phyloP scores from a whole-genome alignment of 108 stramenopile species.

The Cylindrotheca closterium region DNA sequence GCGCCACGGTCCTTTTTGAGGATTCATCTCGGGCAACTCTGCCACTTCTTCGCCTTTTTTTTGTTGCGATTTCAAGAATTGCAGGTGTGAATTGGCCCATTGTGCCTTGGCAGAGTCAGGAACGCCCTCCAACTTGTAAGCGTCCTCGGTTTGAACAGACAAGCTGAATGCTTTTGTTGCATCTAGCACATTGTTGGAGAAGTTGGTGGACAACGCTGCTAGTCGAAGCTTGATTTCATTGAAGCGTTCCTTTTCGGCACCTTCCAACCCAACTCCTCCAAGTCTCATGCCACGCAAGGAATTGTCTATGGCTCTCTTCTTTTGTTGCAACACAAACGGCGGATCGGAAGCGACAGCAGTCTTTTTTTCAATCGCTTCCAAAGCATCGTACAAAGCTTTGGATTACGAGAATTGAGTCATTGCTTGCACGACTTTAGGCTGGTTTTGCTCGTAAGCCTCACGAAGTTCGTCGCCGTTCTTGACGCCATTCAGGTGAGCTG shows the following conservation, averaged over 20 bases:
- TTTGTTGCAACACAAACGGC: constrained; percentile 59
- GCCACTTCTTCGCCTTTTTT: too few species aligned
- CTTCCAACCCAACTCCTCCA: constrained; percentile 92
- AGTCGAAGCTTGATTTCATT: constrained; percentile 92
- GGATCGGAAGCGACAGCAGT: too few species aligned
- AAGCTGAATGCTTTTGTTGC: constrained; percentile 92
- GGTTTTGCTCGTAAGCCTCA: constrained; percentile 88
- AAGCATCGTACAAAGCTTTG: constrained; percentile 88
- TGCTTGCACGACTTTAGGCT: constrained; percentile 90
- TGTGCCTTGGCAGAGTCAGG: constrained; percentile 89
- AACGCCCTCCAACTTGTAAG: constrained; percentile 79
- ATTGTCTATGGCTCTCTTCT: constrained; percentile 80
- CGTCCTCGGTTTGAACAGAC: constrained; percentile 63
- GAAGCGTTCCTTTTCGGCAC: constrained; percentile 86
- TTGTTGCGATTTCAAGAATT: constrained; percentile 40
- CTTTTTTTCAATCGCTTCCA: constrained; percentile 56
- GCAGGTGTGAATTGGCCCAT: constrained; percentile 81
- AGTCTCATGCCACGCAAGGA: constrained; percentile 80
- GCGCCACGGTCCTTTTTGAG: constrained; percentile 90
- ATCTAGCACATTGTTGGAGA: constrained; percentile 97
- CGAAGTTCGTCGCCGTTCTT: constrained; percentile 95
- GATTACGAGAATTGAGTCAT: constrained; percentile 87
- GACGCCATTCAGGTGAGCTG: constrained; percentile 95
- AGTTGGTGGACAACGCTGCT: constrained; percentile 84
- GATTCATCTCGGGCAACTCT: constrained; percentile 62